Conservation (phyloP, 1,284 basidiomycete genomes). For the Paramarasmius palmivorus region DNA sequence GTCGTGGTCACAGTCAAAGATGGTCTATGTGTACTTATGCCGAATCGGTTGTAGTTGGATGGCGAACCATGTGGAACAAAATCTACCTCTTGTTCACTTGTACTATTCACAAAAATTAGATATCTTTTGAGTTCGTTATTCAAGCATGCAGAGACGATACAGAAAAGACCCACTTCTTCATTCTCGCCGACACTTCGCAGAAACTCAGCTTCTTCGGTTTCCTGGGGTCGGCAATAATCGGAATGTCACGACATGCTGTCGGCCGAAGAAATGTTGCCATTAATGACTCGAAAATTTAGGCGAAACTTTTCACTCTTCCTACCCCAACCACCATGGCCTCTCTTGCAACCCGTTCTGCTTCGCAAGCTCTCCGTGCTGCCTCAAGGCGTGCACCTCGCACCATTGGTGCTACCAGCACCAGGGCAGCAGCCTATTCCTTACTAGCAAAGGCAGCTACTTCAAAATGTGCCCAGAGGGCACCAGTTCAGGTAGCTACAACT, state of each 20-base stretch:
- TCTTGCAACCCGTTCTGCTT: slow-evolving; percentile 57
- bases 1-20: too few relatives aligned
- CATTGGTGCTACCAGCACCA: slow-evolving; percentile 43
- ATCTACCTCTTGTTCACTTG: too few relatives aligned
- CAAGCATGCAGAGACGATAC: too few relatives aligned
- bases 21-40: too few relatives aligned
- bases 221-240: too few relatives aligned
- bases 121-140: too few relatives aligned
- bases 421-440: slow-evolving; percentile 73
- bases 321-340: slow-evolving; percentile 51
- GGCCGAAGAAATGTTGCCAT: slow-evolving; percentile 2
- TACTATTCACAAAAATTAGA: too few relatives aligned
- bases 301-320: slow-evolving; percentile 8
- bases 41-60: too few relatives aligned
- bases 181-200: too few relatives aligned
- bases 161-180: too few relatives aligned
- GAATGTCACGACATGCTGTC: background rate
- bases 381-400: slow-evolving; percentile 58
- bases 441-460: slow-evolving; percentile 54
- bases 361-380: slow-evolving; percentile 59
- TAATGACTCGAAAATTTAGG: slow-evolving; percentile 4
- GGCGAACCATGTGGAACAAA: too few relatives aligned
- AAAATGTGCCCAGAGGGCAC: slow-evolving; percentile 37
- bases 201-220: too few relatives aligned
- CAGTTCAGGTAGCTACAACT: slow-evolving; percentile 43